Conservation (phyloP, 1,284 basidiomycete genomes). For the Malassezia equina region DNA sequence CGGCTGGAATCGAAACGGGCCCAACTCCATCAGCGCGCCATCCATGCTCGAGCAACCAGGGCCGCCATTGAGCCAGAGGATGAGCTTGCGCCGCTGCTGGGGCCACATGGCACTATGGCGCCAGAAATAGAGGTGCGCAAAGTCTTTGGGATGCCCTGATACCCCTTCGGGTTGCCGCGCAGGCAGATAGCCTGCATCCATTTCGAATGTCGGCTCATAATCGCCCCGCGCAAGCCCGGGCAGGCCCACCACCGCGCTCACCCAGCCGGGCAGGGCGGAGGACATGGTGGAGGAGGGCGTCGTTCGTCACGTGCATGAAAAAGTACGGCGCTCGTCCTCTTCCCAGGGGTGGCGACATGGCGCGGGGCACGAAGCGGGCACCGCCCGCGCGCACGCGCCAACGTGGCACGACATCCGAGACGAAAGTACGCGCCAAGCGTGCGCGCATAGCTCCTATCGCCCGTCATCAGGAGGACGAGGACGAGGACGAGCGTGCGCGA, state of each 20-base stretch:
- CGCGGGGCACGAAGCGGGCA: neutral
- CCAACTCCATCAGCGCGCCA: conserved; percentile 93
- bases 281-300: neutral
- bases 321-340: neutral
- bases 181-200: conserved; percentile 41
- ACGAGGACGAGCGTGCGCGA: neutral
- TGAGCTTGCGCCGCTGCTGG: conserved; percentile 66
- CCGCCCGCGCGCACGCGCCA: neutral
- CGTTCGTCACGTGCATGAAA: neutral
- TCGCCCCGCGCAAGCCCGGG: neutral
- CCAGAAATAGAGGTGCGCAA: conserved; percentile 77
- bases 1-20: conserved; percentile 68
- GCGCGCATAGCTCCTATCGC: neutral
- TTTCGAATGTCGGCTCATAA: conserved; percentile 11
- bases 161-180: conserved; percentile 9
- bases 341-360: neutral
- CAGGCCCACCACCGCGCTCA: neutral
- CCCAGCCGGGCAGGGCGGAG: neutral
- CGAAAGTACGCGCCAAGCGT: neutral
- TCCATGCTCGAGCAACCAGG: conserved; percentile 96
- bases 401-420: neutral
- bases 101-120: conserved; percentile 74
- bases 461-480: neutral
- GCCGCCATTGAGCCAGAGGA: conserved; percentile 96
- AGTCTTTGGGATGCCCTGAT: conserved; percentile 37